Conservation (phyloP, 306 rosid genomes). For the Cercis canadensis region DNA sequence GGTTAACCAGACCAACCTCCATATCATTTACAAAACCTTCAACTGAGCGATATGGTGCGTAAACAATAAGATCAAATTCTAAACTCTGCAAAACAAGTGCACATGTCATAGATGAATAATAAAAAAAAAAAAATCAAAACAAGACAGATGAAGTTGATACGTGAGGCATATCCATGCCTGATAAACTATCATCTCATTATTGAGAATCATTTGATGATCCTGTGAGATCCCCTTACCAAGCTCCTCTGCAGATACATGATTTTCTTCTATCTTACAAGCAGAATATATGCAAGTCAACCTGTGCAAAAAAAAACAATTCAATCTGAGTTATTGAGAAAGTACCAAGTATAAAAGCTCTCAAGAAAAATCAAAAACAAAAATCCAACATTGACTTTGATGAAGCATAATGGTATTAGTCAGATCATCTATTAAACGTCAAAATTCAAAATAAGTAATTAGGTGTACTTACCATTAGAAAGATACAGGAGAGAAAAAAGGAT, state of each 20-base stretch:
- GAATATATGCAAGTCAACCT: conserved; percentile 98
- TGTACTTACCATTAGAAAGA: not conserved
- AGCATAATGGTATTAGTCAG: not conserved
- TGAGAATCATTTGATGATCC: conserved; percentile 99
- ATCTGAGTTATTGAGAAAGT: conserved; percentile 24
- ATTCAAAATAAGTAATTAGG: conserved; percentile 19
- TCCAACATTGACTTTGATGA: conserved; percentile 15
- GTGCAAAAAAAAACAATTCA: conserved; percentile 33
- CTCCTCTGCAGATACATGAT: conserved; percentile 99
- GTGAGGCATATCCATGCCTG: conserved; percentile 87
- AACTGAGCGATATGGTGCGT: conserved; percentile 85
- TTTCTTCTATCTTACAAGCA: conserved; percentile 99
- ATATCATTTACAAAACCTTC: conserved; percentile 78
- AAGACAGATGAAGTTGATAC: conserved; percentile 28
- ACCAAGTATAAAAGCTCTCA: conserved; percentile 8
- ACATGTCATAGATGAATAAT: conserved; percentile 15
- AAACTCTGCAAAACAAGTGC: conserved; percentile 68
- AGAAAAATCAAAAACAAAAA: conserved; percentile 7
- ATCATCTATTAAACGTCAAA: conserved; percentile 18
- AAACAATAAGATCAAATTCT: conserved; percentile 94
- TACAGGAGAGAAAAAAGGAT: not conserved
- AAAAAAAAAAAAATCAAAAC: not conserved
- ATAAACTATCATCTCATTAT: conserved; percentile 96
- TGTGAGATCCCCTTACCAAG: conserved; percentile 98
- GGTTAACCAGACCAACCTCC: conserved; percentile 58